phyloP scores from a whole-genome alignment of 2,329 filamentous ascomycete species.

The Diaporthe amygdali region DNA sequence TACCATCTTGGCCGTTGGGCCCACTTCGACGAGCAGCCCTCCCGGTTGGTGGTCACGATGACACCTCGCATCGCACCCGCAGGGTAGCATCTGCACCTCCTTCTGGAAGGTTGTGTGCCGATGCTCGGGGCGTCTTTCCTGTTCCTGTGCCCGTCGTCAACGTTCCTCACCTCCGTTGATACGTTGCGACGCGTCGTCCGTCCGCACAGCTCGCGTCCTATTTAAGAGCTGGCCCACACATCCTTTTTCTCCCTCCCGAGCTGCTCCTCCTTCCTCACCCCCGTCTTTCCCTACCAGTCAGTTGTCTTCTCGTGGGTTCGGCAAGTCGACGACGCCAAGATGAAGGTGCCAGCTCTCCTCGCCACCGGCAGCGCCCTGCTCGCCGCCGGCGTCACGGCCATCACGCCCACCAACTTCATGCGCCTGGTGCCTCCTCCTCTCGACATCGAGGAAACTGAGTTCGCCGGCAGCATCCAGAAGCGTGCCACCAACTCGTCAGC shows the following conservation, averaged over 20 bases:
- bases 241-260: not conserved
- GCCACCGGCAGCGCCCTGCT: constrained; percentile 28
- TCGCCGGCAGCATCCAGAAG: constrained; percentile 14
- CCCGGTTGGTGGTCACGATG: constrained; percentile 1
- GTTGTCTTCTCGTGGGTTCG: not conserved
- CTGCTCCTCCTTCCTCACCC: not conserved
- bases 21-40: not conserved
- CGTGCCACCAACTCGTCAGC: constrained; percentile 21
- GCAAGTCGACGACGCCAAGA: constrained; percentile 27
- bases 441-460: constrained; percentile 27
- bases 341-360: constrained; percentile 32
- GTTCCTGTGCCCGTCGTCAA: not conserved
- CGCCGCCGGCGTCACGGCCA: constrained; percentile 32
- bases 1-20: not conserved
- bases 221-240: not conserved
- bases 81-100: not conserved
- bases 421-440: constrained; percentile 32
- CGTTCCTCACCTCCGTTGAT: not conserved
- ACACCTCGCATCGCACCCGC: not conserved
- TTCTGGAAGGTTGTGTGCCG: constrained; percentile 1
- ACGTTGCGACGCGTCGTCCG: constrained; percentile 6
- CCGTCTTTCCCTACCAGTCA: not conserved
- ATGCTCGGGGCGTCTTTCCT: not conserved
- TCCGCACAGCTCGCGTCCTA: not conserved
- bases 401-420: not conserved